These are phyloP conservation scores for Hemisphaericaspora xylofermentans DNA, from an alignment of 1,139 yeast genomes.

Conservation along the genomic window DNA sequence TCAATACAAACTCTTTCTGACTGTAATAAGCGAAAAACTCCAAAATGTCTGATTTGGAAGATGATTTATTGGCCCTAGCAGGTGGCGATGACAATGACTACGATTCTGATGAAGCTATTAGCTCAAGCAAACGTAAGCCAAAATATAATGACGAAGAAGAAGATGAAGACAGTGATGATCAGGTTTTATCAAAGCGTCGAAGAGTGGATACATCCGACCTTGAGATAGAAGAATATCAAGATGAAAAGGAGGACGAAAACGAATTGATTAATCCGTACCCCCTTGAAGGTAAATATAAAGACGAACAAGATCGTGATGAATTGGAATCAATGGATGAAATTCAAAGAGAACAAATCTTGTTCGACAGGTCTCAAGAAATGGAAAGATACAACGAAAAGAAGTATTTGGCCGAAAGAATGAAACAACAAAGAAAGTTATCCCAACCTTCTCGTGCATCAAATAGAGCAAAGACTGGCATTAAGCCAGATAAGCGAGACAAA, in stretches of 20 bases:
- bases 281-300: slow-evolving; percentile 84
- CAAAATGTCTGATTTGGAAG: slow-evolving; percentile 71
- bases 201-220: slow-evolving; percentile 17
- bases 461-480: slow-evolving; percentile 22
- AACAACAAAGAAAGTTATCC: slow-evolving; percentile 48
- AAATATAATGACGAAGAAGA: slow-evolving; percentile 34
- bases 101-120: slow-evolving; percentile 24
- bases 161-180: slow-evolving; percentile 21
- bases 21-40: too few relatives aligned
- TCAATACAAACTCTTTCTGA: too few relatives aligned
- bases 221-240: slow-evolving; percentile 40
- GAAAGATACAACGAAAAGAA: slow-evolving; percentile 81
- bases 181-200: slow-evolving; percentile 18
- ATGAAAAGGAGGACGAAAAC: slow-evolving; percentile 24
- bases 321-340: slow-evolving; percentile 83
- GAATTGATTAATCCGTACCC: slow-evolving; percentile 78
- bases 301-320: slow-evolving; percentile 69
- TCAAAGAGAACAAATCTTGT: slow-evolving; percentile 84
- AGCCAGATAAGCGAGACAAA: slow-evolving; percentile 48
- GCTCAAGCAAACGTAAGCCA: slow-evolving; percentile 21
- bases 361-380: slow-evolving; percentile 90
- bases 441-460: slow-evolving; percentile 22
- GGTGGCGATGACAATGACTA: slow-evolving; percentile 54
- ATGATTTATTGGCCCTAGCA: slow-evolving; percentile 88
- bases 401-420: slow-evolving; percentile 78